Percentiles rank a stretch among this genome's conserved stretches.
These are phyloP conservation scores for Endoconidiophora polonica DNA, from an alignment of 2,329 filamentous ascomycete species.

Conservation along the genomic window DNA sequence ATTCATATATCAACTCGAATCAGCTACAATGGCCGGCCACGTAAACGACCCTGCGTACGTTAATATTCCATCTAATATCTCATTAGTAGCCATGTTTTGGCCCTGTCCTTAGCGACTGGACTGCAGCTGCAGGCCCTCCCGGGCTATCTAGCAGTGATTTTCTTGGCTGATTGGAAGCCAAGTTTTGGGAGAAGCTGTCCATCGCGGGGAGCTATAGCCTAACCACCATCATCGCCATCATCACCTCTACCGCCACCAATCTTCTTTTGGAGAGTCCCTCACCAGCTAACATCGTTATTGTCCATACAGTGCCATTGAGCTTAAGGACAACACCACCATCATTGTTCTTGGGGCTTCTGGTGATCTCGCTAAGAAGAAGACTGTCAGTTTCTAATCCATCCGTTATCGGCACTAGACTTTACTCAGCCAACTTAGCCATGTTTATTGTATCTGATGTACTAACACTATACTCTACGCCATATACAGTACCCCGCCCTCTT, in stretches of 20 bases:
- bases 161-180: neutral
- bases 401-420: conserved; percentile 6
- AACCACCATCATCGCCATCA: neutral
- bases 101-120: neutral
- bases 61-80: neutral
- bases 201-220: conserved; percentile 7
- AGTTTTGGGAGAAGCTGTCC: conserved; percentile 9
- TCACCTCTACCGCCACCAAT: neutral
- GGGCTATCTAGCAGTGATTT: conserved; percentile 3
- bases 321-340: conserved; percentile 96
- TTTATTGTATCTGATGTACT: too few relatives aligned
- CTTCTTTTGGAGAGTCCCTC: neutral
- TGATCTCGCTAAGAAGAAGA: conserved; percentile 99
- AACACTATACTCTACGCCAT: neutral
- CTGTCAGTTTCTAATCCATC: conserved; percentile 37
- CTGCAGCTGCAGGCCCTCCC: conserved; percentile 6
- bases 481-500: conserved; percentile 89
- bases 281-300: neutral
- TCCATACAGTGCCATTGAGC: conserved; percentile 58
- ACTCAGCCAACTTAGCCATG: neutral
- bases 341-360: conserved; percentile 93
- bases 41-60: conserved; percentile 13
- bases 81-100: neutral
- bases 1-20: neutral
- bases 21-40: conserved; percentile 12